Evolutionary conservation across 2,329 filamentous ascomycete genomes (phyloP).

Genomic region (Aureobasidium sp.): DNA sequence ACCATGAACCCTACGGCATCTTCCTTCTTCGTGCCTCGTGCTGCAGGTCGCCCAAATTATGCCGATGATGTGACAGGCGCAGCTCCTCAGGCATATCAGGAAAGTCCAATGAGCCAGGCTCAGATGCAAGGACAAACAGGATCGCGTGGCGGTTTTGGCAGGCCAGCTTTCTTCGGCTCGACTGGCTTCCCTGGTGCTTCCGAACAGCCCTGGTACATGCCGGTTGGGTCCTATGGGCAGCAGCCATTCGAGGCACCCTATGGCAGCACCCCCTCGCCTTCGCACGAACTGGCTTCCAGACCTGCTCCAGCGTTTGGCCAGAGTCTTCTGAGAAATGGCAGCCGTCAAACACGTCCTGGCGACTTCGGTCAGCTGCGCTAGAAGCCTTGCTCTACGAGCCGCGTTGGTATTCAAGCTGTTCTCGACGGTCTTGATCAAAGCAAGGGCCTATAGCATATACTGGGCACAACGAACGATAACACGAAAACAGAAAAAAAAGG

Average conservation of each 20-base stretch:
- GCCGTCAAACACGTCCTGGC: not conserved
- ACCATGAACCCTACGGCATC: slow-evolving; percentile 18
- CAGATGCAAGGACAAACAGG: slow-evolving; percentile 1
- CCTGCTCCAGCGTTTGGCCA: not conserved
- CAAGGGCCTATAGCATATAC: no score
- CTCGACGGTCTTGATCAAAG: not conserved
- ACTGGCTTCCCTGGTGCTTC: not conserved
- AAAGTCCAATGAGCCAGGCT: not conserved
- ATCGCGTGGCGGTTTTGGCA: not conserved
- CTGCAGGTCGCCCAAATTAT: not conserved
- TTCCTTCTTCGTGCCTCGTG: not conserved
- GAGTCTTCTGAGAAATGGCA: not conserved
- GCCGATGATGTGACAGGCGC: not conserved
- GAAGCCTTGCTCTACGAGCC: not conserved
- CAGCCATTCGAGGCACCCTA: not conserved
- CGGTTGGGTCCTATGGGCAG: not conserved
- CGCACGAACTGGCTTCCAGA: not conserved
- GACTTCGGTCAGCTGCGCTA: not conserved
- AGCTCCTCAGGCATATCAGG: not conserved
- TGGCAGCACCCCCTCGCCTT: not conserved
- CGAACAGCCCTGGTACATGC: slow-evolving; percentile 6
- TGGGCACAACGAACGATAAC: not conserved
- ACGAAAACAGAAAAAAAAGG: not conserved
- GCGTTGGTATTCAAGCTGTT: not conserved
- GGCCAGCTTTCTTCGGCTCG: not conserved